A percentile compares a stretch with the other conserved stretches of the same genome.
Conservation (phyloP, 192 early-diverging fungal species). For the Globomyces pollinis-pini region DNA sequence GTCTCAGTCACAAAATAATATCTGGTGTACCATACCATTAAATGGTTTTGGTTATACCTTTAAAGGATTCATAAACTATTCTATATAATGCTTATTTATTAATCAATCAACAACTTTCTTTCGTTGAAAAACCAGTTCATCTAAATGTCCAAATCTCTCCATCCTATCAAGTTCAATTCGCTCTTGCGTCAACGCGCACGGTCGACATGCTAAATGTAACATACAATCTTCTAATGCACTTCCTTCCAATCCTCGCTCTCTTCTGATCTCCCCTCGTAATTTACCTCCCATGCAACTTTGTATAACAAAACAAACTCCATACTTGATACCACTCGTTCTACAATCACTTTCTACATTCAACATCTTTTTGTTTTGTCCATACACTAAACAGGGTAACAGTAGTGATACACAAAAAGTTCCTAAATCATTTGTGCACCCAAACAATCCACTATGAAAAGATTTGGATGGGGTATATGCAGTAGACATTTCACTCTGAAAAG, state of each 20-base stretch:
- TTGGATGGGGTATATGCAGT: no score
- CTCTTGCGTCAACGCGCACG: slow-evolving; percentile 32
- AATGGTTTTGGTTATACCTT: no score
- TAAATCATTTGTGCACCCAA: slow-evolving; percentile 13
- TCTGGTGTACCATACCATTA: no score
- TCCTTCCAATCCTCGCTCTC: slow-evolving; percentile 22
- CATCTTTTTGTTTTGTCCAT: slow-evolving; percentile 22
- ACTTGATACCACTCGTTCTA: slow-evolving; percentile 8
- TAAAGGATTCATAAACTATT: no score
- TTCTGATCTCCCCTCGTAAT: slow-evolving; percentile 11
- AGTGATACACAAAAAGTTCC: slow-evolving; percentile 13
- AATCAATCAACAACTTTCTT: no score
- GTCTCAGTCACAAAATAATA: no score
- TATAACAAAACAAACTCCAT: background rate
- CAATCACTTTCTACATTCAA: slow-evolving; percentile 24
- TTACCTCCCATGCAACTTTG: slow-evolving; percentile 14
- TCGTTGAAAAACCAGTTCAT: no score
- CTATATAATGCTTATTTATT: no score
- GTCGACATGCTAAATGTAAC: slow-evolving; percentile 19
- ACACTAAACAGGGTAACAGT: slow-evolving; percentile 16
- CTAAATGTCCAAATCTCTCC: no score
- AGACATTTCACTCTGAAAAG: no score
- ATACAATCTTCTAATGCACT: slow-evolving; percentile 6
- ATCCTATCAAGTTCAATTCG: slow-evolving; percentile 20
- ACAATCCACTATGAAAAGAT: background rate